phyloP scores from a whole-genome alignment of 2,329 filamentous ascomycete species.

The Colletotrichum sp. region DNA sequence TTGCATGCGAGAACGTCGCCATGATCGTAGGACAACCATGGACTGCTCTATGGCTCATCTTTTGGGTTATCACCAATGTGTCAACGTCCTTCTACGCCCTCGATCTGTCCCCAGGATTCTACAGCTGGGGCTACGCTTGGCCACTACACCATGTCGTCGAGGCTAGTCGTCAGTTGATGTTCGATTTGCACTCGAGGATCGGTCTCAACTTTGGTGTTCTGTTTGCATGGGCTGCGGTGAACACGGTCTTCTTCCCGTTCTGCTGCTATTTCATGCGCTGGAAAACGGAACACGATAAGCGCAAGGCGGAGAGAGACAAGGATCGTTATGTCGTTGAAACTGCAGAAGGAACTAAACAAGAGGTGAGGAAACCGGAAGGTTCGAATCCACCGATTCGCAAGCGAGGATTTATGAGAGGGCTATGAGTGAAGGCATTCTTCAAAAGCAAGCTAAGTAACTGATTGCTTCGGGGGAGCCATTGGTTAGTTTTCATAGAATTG shows the following conservation, averaged over 20 bases:
- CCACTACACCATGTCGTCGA: constrained; percentile 68
- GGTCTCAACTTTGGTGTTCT: constrained; percentile 66
- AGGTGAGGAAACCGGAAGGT: constrained; percentile 30
- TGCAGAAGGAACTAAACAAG: constrained; percentile 26
- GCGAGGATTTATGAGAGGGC: constrained; percentile 35
- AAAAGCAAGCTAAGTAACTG: not conserved
- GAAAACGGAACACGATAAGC: constrained; percentile 37
- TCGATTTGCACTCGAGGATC: constrained; percentile 62
- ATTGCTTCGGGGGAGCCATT: not conserved
- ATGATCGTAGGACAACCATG: constrained; percentile 67
- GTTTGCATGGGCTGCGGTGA: constrained; percentile 61
- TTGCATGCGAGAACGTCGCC: constrained; percentile 69
- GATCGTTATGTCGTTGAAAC: constrained; percentile 30
- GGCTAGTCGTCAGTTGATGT: constrained; percentile 63
- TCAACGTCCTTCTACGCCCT: constrained; percentile 64
- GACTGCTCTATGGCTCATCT: constrained; percentile 67
- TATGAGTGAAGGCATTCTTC: constrained; percentile 5
- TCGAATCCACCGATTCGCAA: constrained; percentile 31
- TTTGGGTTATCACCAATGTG: constrained; percentile 72
- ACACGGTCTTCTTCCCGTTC: constrained; percentile 57
- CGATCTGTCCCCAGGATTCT: constrained; percentile 63
- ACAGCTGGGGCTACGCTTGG: constrained; percentile 67
- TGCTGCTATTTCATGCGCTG: constrained; percentile 47
- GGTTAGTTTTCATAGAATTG: not conserved
- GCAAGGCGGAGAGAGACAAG: constrained; percentile 26